Evolutionary conservation across 495 filamentous ascomycete species (phyloP).

Genomic region (Hypoxylon trugodes): DNA sequence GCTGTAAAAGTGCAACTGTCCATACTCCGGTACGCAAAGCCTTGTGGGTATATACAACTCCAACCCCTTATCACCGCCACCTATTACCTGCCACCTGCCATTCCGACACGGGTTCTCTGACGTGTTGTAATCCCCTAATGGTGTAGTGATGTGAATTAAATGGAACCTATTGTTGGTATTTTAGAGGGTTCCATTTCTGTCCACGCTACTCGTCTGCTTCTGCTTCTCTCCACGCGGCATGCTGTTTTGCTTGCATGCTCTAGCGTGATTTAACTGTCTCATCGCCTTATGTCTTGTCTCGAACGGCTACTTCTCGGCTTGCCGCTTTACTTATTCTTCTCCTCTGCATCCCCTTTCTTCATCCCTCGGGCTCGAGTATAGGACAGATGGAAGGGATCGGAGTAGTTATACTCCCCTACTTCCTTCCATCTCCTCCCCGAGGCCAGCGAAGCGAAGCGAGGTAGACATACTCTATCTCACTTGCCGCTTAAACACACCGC

Average conservation of each 20-base stretch:
- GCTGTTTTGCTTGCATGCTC: background rate
- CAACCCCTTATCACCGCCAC: background rate
- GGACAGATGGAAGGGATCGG: background rate
- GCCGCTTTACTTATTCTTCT: conserved; percentile 9
- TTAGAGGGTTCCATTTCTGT: too few relatives aligned
- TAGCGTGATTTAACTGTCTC: too few relatives aligned
- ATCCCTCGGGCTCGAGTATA: background rate
- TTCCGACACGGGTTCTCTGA: background rate
- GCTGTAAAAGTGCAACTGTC: background rate
- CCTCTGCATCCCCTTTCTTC: background rate
- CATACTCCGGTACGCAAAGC: conserved; percentile 17
- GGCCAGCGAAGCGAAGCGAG: background rate
- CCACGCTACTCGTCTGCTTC: too few relatives aligned
- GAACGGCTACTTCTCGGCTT: conserved; percentile 23
- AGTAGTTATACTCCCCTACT: background rate
- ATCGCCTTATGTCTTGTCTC: too few relatives aligned
- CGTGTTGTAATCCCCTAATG: too few relatives aligned
- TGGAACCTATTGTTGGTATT: too few relatives aligned
- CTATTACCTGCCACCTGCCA: too few relatives aligned
- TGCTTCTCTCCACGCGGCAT: conserved; percentile 1
- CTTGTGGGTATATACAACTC: conserved; percentile 36
- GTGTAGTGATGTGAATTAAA: too few relatives aligned
- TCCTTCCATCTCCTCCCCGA: background rate
- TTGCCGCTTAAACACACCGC: too few relatives aligned
- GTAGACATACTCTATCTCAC: too few relatives aligned